phyloP scores from a whole-genome alignment of 2,329 filamentous ascomycete genomes.

The Trichoderma atroviride region DNA sequence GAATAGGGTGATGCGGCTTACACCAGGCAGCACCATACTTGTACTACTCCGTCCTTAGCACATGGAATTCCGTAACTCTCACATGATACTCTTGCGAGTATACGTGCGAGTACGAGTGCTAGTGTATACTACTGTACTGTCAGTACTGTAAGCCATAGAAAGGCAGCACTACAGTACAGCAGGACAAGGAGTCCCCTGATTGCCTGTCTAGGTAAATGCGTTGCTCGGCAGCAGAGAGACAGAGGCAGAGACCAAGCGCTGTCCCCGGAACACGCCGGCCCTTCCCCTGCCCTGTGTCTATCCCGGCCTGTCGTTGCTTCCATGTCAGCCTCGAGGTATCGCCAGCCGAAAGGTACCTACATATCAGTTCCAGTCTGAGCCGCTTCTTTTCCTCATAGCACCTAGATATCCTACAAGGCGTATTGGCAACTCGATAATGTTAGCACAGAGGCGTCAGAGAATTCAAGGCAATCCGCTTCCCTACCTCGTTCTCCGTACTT shows the following conservation, averaged over 20 bases:
- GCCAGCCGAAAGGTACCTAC: not conserved
- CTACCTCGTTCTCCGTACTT: not conserved
- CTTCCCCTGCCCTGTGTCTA: not conserved
- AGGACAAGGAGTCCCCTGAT: not conserved
- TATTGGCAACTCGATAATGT: not conserved
- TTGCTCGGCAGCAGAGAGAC: not conserved
- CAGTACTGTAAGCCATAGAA: not conserved
- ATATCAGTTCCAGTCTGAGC: not conserved
- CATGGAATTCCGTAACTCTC: not conserved
- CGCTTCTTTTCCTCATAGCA: not conserved
- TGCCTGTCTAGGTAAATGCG: not conserved
- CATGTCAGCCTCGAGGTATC: not conserved
- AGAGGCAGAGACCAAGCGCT: not conserved
- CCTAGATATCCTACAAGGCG: not conserved
- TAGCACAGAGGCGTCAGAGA: not conserved
- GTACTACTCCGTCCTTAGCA: not conserved
- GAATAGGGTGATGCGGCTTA: not conserved
- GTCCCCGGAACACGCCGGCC: not conserved
- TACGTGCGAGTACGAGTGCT: not conserved
- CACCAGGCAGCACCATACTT: not conserved
- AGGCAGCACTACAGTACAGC: not conserved
- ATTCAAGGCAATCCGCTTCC: not conserved
- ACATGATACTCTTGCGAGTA: conserved; percentile 7
- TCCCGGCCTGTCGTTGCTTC: not conserved
- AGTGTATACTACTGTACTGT: not conserved